These are phyloP conservation scores for Aegilops longissima DNA, from an alignment of 176 grass and related monocot genomes.

Conservation along the genomic window DNA sequence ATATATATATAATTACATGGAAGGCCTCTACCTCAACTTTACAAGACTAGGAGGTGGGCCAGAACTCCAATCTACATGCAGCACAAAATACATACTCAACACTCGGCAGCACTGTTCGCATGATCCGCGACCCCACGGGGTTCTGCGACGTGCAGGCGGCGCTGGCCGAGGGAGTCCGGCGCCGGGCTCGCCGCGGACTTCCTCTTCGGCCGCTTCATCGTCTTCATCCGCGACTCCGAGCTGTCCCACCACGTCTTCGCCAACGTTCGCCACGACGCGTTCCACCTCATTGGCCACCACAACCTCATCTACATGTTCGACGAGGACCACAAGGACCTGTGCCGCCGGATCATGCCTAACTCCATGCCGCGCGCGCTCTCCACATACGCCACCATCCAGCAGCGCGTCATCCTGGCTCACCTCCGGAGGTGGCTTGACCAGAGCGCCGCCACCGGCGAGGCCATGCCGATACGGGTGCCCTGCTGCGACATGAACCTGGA, in stretches of 20 bases:
- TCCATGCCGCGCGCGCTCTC: conserved; percentile 62
- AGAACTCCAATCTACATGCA: no score
- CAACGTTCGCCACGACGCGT: conserved; percentile 73
- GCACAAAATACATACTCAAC: no score
- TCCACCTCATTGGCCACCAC: conserved; percentile 78
- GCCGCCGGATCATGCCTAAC: conserved; percentile 61
- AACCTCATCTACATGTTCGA: conserved; percentile 88
- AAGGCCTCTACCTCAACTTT: no score
- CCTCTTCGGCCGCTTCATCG: conserved; percentile 62
- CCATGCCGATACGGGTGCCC: conserved; percentile 55
- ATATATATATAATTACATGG: no score
- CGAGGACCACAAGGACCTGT: conserved; percentile 69
- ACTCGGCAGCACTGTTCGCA: conserved; percentile 42
- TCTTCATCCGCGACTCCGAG: conserved; percentile 69
- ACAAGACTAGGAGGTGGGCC: no score
- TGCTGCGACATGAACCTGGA: conserved; percentile 94
- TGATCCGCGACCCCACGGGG: conserved; percentile 53
- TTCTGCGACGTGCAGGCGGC: conserved; percentile 55
- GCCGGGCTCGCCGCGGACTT: conserved; percentile 58
- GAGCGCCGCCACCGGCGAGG: neutral
- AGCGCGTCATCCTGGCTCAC: conserved; percentile 58
- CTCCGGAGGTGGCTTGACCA: conserved; percentile 48
- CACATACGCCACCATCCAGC: conserved; percentile 62
- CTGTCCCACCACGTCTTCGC: conserved; percentile 74
- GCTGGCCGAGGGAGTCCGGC: conserved; percentile 46